Base-by-base conservation (phyloP, 2,329 filamentous ascomycete genomes). In the Xylaria sp. region DNA sequence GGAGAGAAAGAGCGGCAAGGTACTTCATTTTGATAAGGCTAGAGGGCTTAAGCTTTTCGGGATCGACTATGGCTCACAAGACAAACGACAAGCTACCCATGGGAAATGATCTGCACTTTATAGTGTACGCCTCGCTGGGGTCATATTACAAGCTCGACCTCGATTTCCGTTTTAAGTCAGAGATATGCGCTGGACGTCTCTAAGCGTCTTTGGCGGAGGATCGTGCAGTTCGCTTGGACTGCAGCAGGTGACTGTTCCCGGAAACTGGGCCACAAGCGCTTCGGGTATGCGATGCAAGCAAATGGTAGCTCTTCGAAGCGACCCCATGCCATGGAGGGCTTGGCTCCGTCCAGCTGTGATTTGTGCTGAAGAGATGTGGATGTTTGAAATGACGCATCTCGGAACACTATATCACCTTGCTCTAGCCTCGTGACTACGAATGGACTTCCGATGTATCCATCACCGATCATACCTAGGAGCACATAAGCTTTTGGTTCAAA, bases 11-110 rank as follows among this genome's bases (percentile, higher is more conserved):
- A 57, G 67, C 59, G n/a, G 65, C 57, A 52, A 73, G 2, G 60
- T 55, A 65, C 73, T 76, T 77, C 73, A 77, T 70, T 18, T 73
- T 69, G 28, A 65, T 46, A 12, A 25, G 51, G 25, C 31, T n/a
- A 57, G 41, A 34, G 18, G 34, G 20, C 25, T 65, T 39, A 44
- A 28, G 39, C 25, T 37, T 51, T 15, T 64, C 34, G 8, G 37
- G 51, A 37, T 51, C 39, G 37, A 41, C 50, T 67, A 23, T 50
- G 25, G 44, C 37, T 60, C 28, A 61, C 48, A 25, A 48, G 31
- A 41, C 5, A 57, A 39, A 44, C n/a, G 15, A 41, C n/a, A 28
- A 37, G 7, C 13, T 34, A 51, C 28, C 48, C 52, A 18, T 50
- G 41, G 39, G 62, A 56, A 64, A 57, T 61, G 66, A 66, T 66